Percentiles rank a stretch among this genome's conserved stretches.
Conservation (phyloP, 106 monocot genomes). For the Acorus calamus region DNA sequence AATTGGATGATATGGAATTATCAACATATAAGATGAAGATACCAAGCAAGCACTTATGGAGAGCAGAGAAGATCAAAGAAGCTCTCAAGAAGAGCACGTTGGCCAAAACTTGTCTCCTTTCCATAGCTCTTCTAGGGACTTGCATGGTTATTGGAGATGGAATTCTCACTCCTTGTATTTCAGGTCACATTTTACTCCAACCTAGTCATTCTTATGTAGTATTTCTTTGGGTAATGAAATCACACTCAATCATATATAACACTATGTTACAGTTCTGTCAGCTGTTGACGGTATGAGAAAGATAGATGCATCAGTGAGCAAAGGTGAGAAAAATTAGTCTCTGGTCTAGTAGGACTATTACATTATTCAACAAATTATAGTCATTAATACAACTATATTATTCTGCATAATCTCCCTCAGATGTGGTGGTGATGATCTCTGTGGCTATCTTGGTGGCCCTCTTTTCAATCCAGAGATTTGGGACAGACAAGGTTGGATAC, state of each 20-base stretch:
- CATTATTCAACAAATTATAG: no score
- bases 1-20: constrained; percentile 31
- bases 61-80: constrained; percentile 32
- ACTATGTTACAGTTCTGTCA: not conserved
- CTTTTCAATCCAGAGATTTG: no score
- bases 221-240: no score
- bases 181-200: no score
- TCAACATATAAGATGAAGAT: constrained; percentile 31
- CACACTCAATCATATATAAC: no score
- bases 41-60: constrained; percentile 19
- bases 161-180: constrained; percentile 52
- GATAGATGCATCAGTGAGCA: not conserved
- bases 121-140: constrained; percentile 36
- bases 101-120: constrained; percentile 25
- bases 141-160: constrained; percentile 68
- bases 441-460: no score
- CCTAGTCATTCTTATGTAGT: no score
- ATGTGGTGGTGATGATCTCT: no score
- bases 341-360: no score
- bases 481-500: no score
- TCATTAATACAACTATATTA: no score
- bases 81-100: constrained; percentile 30
- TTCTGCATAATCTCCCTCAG: no score
- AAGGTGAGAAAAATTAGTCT: not conserved
- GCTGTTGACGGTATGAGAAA: constrained; percentile 1